These are phyloP conservation scores for Acanthamoeba quina DNA, from an alignment of 208 protist genomes.

Conservation along the genomic window DNA sequence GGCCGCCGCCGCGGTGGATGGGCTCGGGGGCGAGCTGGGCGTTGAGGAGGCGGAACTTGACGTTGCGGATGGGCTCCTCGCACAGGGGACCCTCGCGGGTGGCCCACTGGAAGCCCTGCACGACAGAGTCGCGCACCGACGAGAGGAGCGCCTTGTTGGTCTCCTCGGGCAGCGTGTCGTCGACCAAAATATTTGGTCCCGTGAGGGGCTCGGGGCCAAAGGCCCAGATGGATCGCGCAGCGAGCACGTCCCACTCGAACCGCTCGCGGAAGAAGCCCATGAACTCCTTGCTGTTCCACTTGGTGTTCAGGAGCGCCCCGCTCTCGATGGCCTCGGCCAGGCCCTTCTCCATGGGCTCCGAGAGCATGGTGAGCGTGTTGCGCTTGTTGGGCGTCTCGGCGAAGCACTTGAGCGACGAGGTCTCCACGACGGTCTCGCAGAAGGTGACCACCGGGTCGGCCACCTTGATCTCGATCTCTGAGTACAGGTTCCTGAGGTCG, in stretches of 20 bases:
- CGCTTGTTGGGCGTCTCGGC: slow-evolving; percentile 93
- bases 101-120: slow-evolving; percentile 96
- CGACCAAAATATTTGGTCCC: slow-evolving; percentile 97
- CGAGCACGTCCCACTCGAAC: slow-evolving; percentile 97
- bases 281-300: slow-evolving; percentile 80
- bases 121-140: slow-evolving; percentile 84
- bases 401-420: slow-evolving; percentile 92
- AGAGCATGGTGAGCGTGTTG: slow-evolving; percentile 95
- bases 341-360: slow-evolving; percentile 94
- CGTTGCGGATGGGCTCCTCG: slow-evolving; percentile 96
- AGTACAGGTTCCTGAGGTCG: slow-evolving; percentile 95
- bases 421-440: slow-evolving; percentile 97
- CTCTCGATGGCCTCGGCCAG: slow-evolving; percentile 92
- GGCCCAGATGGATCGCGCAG: slow-evolving; percentile 95
- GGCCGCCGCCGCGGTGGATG: slow-evolving; percentile 88
- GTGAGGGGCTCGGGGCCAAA: slow-evolving; percentile 91
- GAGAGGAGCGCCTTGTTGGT: slow-evolving; percentile 85
- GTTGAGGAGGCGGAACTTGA: slow-evolving; percentile 93
- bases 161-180: slow-evolving; percentile 96
- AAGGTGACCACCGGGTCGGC: slow-evolving; percentile 97
- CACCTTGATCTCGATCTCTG: slow-evolving; percentile 96
- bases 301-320: slow-evolving; percentile 53
- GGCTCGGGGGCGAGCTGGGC: slow-evolving; percentile 88
- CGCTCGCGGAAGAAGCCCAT: slow-evolving; percentile 88
- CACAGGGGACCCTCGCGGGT: slow-evolving; percentile 97